Evolutionary conservation across 2,329 filamentous ascomycete genomes (phyloP).

Genomic region (Fusarium sp.): DNA sequence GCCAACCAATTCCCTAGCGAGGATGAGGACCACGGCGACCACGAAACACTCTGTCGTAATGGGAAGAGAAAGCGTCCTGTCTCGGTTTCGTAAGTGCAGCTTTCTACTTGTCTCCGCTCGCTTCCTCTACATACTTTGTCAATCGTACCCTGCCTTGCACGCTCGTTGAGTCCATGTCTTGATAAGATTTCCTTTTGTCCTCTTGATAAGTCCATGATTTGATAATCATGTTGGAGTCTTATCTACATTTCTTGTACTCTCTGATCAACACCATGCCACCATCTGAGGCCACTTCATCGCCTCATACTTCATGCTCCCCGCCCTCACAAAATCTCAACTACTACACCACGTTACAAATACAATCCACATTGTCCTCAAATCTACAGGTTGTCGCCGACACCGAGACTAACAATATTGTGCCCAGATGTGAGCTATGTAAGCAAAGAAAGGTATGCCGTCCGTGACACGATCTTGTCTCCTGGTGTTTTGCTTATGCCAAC

Average conservation of each 20-base stretch:
- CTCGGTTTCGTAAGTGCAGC: conserved; percentile 64
- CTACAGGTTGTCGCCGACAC: conserved; percentile 24
- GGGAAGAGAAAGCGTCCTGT: conserved; percentile 70
- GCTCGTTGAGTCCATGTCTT: conserved; percentile 10
- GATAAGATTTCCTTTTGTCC: conserved; percentile 1
- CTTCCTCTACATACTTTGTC: conserved; percentile 22
- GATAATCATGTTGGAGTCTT: conserved; percentile 35
- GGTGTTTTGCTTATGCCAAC: not conserved
- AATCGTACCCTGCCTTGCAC: conserved; percentile 1
- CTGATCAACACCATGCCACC: conserved; percentile 36
- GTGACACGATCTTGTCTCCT: not conserved
- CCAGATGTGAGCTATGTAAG: conserved; percentile 81
- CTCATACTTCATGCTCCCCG: conserved; percentile 30
- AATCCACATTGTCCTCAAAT: conserved; percentile 29
- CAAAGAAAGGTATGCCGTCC: conserved; percentile 74
- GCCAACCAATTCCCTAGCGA: conserved; percentile 46
- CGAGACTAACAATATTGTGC: conserved; percentile 51
- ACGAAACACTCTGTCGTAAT: conserved; percentile 47
- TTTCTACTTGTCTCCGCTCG: conserved; percentile 10
- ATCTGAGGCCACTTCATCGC: conserved; percentile 24
- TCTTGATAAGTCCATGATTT: conserved; percentile 15
- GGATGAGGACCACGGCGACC: conserved; percentile 60
- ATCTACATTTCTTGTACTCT: conserved; percentile 32
- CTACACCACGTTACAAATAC: conserved; percentile 14
- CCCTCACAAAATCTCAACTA: conserved; percentile 21